Base-by-base conservation (phyloP, 73 alveolate genomes). In the Paramecium primaurelia region DNA sequence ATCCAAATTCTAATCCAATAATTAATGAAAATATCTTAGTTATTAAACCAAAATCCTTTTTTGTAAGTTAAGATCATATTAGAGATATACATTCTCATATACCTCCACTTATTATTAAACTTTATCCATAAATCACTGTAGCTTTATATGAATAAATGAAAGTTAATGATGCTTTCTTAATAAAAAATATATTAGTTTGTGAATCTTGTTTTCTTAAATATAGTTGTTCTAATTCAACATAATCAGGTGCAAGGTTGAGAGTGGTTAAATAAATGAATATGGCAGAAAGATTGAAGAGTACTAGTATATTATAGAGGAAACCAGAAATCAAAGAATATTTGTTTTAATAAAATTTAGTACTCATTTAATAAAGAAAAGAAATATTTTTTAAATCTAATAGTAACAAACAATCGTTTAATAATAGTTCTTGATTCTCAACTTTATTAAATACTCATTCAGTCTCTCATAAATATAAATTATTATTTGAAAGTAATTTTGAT, bases 121-220 rank as follows among this genome's bases (percentile, higher is more conserved):
- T 89, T 1, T 89, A 89, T 47, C 94, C 94, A 4, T 71, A 89
- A 89, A 38, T 89, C 36, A 89, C 94, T 44, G 94, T 89, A 6
- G 64, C 30, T 26, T 36, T 71, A 2, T 89, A 89, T 89, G 92
- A 47, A 20, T 47, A 89, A 51, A 25, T 89, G 30, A 89, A 83
- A 22, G 28, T 40, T 32, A 89, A 89, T 59, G 88, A 89, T 71
- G 88, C 86, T 4, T 89, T 89, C 25, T 51, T 89, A 59, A 89
- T 58, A 16, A 71, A 89, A 51, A 89, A 73, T 10, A 83, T 89
- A 45, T 20, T 80, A 80, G 77, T 80, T 44, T 80, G 91, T 80
- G 91, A 80, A 49, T 45, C 71, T 4, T 80, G 91, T 18, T 80
- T 44, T 49, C 91, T 80, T 4, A 80, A 49, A 47, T 45, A 80